Evolutionary conservation across 2,329 filamentous ascomycete species (phyloP).

Genomic region (Metarhizium robertsii): DNA sequence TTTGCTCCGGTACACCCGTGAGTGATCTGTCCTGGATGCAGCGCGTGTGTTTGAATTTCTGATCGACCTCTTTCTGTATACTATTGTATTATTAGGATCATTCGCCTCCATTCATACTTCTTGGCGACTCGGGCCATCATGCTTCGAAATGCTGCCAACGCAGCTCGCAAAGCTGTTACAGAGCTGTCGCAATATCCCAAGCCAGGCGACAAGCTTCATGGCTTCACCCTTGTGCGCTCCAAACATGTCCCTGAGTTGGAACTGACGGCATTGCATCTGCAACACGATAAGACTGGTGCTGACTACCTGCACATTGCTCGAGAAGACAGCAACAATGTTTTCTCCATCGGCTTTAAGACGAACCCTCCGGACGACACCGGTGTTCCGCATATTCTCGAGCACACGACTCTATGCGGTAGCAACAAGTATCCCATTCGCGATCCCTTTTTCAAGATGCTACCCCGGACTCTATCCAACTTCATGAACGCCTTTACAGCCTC

Average conservation of each 20-base stretch:
- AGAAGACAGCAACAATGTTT: constrained; percentile 98
- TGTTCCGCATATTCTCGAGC: constrained; percentile 93
- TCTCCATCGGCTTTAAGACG: constrained; percentile 98
- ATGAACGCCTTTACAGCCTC: constrained; percentile 99
- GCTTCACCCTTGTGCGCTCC: constrained; percentile 80
- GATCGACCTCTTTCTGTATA: not conserved
- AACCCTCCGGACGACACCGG: constrained; percentile 95
- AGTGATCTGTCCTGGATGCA: not conserved
- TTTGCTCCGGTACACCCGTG: not conserved
- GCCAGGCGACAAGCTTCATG: constrained; percentile 78
- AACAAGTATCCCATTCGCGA: constrained; percentile 95
- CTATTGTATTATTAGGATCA: not conserved
- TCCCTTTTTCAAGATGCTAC: constrained; percentile 99
- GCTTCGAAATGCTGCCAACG: constrained; percentile 43
- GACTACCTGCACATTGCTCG: constrained; percentile 93
- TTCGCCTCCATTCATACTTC: not conserved
- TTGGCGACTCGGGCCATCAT: constrained; percentile 21
- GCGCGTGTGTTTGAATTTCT: not conserved
- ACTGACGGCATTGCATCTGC: constrained; percentile 79
- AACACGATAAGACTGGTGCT: constrained; percentile 90
- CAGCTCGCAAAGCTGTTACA: constrained; percentile 57
- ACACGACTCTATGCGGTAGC: constrained; percentile 93
- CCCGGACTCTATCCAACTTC: constrained; percentile 95
- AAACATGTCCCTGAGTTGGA: constrained; percentile 94
- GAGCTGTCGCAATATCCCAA: constrained; percentile 68